Evolutionary conservation across 116 monocot genomes (phyloP).

Genomic region (Zostera marina): DNA sequence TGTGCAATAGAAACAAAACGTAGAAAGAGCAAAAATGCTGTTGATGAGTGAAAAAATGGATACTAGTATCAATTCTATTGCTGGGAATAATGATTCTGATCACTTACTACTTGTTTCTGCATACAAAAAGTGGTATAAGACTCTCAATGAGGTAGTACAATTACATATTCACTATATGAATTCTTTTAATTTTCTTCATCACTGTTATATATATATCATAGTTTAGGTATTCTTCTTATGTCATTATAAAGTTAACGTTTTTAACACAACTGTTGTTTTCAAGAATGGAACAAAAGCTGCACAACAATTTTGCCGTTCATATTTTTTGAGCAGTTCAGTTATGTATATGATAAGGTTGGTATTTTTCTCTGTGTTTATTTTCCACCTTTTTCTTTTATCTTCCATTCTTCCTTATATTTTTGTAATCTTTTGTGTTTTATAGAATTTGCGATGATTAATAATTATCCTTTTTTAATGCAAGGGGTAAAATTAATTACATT

Average conservation of each 20-base stretch:
- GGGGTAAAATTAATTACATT: no score
- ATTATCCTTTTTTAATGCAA: no score
- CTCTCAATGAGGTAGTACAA: conserved; percentile 46
- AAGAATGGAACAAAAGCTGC: conserved; percentile 88
- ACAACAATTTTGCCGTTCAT: conserved; percentile 67
- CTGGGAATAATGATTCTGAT: conserved; percentile 49
- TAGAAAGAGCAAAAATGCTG: conserved; percentile 57
- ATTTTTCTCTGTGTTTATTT: background rate
- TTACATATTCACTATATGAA: background rate
- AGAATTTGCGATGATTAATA: no score
- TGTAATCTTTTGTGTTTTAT: no score
- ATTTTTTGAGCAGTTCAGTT: conserved; percentile 77
- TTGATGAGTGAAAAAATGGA: conserved; percentile 34
- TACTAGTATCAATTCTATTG: conserved; percentile 20
- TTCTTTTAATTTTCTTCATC: background rate
- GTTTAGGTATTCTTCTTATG: background rate
- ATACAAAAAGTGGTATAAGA: conserved; percentile 64
- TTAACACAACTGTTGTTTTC: conserved; percentile 9
- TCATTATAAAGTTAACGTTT: background rate
- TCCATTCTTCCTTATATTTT: no score
- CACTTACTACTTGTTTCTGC: conserved; percentile 75
- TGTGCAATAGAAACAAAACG: conserved; percentile 64
- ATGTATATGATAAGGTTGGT: conserved; percentile 86
- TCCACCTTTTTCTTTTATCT: no score
- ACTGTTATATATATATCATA: background rate